Evolutionary conservation across 768 basidiomycete species (phyloP), one percentile per base, ranked within the genome.

Genomic region (Hygrocybe punicea): DNA sequence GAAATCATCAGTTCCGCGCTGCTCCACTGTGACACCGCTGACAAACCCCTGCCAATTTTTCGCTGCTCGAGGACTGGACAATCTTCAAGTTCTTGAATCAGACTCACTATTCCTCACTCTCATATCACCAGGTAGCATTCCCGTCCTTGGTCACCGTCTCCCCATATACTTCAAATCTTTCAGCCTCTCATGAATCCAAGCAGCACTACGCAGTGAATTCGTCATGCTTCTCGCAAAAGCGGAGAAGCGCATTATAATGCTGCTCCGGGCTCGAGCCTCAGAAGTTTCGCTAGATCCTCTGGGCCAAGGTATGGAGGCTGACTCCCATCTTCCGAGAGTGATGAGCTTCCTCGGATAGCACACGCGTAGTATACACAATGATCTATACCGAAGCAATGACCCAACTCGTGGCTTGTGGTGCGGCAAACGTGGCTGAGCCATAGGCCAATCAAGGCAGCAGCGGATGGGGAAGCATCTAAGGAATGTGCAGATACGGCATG

Each of bases 311-410:
- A 74, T 9, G 72, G 71, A 9, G 72, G 71, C 49, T 76, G 71
- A 34, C 73, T 62, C 8, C 67, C 67, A 53, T 75, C 71, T 56
- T 73, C 73, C 36, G 56, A 60, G 3, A 75, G 59, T 5, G 60
- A 66, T 3, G 69, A 62, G 10, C 67, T 73, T 16, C 71, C 70
- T 42, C 73, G 74, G 72, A 75, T 75, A n/a, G 62, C 52, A 53
- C 73, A 75, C 5, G 73, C 72, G 45, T 71, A 73, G 53, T 71
- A 74, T 2, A 71, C 66, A 56, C 72, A 73, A 54, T 75, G 73
- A 45, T 76, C 71, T n/a, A 74, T 71, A 19, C 72, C 70, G 14
- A 71, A 67, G 56, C 72, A 71, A 66, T 80, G 79, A 51, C 79
- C 68, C 44, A 77, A 57, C 67, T 80, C 70, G 60, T 76, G 73